phyloP scores from a whole-genome alignment of 2,329 filamentous ascomycete species.

The Fusarium albidum region DNA sequence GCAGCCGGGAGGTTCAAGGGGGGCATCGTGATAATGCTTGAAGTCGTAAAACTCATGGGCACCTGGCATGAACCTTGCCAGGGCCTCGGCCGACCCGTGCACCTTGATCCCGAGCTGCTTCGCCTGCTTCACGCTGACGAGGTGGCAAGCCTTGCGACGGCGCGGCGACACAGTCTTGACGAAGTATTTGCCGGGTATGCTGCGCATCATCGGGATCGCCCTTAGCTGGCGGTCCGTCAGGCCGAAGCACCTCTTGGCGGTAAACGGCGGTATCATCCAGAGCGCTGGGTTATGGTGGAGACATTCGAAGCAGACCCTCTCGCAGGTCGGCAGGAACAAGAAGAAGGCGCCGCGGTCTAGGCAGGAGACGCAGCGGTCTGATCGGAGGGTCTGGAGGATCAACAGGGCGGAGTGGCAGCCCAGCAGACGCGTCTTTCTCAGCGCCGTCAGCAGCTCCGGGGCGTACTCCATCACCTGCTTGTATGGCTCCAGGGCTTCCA shows the following conservation, averaged over 20 bases:
- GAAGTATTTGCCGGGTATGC: constrained; percentile 28
- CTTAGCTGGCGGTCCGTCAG: constrained; percentile 19
- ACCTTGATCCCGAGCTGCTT: constrained; percentile 33
- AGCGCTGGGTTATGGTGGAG: constrained; percentile 29
- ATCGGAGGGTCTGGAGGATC: background rate
- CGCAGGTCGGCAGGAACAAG: constrained; percentile 40
- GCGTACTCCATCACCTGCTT: no score
- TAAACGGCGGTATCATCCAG: constrained; percentile 19
- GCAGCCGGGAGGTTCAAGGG: no score
- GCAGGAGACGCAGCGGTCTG: constrained; percentile 38
- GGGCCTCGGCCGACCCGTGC: constrained; percentile 23
- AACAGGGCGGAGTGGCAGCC: no score
- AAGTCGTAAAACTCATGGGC: no score
- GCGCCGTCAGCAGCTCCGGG: no score
- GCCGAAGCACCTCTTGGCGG: constrained; percentile 21
- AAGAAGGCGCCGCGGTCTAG: constrained; percentile 37
- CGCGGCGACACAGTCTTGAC: background rate
- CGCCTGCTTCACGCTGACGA: constrained; percentile 36
- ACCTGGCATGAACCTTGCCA: constrained; percentile 2
- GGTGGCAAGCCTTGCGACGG: constrained; percentile 3
- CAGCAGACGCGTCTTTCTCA: no score
- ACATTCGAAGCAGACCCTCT: constrained; percentile 39
- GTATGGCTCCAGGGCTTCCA: no score
- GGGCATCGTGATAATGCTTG: no score
- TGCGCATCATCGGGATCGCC: constrained; percentile 15